These are phyloP conservation scores for Dipodascopsis uninucleata DNA, from an alignment of 805 yeast species.

Conservation along the genomic window DNA sequence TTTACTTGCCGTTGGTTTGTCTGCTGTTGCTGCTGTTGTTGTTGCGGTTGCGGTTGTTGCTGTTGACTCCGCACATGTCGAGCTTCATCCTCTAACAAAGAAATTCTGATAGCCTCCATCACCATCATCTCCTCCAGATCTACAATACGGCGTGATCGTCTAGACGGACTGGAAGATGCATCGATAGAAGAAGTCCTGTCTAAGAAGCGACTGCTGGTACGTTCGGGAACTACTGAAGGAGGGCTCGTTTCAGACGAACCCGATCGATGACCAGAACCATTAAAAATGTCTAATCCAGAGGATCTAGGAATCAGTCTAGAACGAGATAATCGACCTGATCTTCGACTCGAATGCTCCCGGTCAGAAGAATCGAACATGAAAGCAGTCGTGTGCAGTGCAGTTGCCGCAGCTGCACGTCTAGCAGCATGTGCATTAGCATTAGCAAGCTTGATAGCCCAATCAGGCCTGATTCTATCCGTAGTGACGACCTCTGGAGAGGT, in stretches of 20 bases:
- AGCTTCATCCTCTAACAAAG: conserved; percentile 63
- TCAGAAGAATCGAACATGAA: conserved; percentile 45
- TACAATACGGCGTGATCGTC: conserved; percentile 29
- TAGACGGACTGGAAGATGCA: conserved; percentile 2
- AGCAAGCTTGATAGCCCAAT: conserved; percentile 76
- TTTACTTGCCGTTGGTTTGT: conserved; percentile 26
- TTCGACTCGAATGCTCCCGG: too few species aligned
- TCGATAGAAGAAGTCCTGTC: background rate
- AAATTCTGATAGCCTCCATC: conserved; percentile 74
- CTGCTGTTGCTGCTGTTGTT: conserved; percentile 30
- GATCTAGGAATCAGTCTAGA: conserved; percentile 26
- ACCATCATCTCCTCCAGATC: conserved; percentile 74
- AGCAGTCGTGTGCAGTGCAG: conserved; percentile 86
- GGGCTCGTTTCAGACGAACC: too few species aligned
- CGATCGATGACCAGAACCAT: conserved; percentile 6
- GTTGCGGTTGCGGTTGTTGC: conserved; percentile 37
- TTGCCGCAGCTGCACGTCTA: conserved; percentile 87
- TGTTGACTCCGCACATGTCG: background rate
- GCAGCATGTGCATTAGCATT: conserved; percentile 75
- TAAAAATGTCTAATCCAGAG: conserved; percentile 12
- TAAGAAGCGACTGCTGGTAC: background rate
- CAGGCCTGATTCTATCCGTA: conserved; percentile 82
- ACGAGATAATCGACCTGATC: conserved; percentile 2
- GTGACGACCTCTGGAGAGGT: conserved; percentile 68
- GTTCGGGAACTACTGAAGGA: too few species aligned